A percentile compares a stretch with the other conserved stretches of the same genome.
These are phyloP conservation scores for Populus hybrid DNA, from an alignment of 441 rosid genomes.

Conservation along the genomic window DNA sequence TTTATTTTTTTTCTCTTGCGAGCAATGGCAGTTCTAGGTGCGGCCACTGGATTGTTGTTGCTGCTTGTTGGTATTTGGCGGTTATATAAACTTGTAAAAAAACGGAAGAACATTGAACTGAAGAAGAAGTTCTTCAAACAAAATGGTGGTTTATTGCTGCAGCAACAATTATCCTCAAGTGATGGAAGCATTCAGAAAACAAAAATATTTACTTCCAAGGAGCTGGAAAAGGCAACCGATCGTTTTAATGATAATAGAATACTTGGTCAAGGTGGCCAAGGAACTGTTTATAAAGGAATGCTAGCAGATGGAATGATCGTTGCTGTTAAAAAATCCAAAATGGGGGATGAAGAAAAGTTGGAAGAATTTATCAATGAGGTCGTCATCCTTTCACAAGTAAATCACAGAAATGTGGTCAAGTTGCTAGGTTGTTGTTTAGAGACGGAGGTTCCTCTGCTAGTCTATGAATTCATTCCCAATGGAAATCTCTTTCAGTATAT, in stretches of 20 bases:
- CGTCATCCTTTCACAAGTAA: background rate
- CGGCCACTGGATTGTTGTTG: background rate
- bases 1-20: too few species aligned
- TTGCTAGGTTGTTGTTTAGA: constrained; percentile 4
- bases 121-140: constrained; percentile 17
- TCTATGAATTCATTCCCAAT: constrained; percentile 10
- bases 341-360: constrained; percentile 18
- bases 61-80: background rate
- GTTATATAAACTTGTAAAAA: constrained; percentile 19
- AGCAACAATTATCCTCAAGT: constrained; percentile 21
- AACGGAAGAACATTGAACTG: constrained; percentile 4
- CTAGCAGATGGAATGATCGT: constrained; percentile 25
- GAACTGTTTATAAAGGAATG: constrained; percentile 22
- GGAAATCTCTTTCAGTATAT: background rate
- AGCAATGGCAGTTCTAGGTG: background rate
- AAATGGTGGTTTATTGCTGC: constrained; percentile 14
- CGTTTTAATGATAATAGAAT: constrained; percentile 23
- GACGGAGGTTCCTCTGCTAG: background rate
- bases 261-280: constrained; percentile 30
- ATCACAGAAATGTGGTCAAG: constrained; percentile 1
- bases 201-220: constrained; percentile 8
- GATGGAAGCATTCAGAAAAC: constrained; percentile 20
- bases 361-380: constrained; percentile 30
- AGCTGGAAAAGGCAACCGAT: constrained; percentile 24
- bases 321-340: constrained; percentile 28